Evolutionary conservation across 768 basidiomycete genomes (phyloP), one percentile per base, ranked within the genome.

Genomic region (Nevesoporus exiguus): DNA sequence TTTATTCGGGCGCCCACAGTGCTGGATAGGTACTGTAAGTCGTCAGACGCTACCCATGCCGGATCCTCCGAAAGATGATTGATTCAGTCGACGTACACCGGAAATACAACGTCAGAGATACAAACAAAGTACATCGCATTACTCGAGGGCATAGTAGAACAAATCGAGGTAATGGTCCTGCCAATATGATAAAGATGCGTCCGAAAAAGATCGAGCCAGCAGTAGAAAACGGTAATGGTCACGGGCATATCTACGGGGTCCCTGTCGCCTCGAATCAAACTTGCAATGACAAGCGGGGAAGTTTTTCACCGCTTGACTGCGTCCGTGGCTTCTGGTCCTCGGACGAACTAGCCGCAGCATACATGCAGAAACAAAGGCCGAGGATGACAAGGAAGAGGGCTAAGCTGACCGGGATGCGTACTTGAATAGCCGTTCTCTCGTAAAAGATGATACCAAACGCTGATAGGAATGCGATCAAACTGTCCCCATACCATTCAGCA

Each of bases 401-500:
- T 31, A 67, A 5, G 14, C 61, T 63, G 14, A 68, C 58, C 6
- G 69, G 57, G 9, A 69, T 39, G 22, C 67, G 72, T 17, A 71
- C 66, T n/a, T 52, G 21, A 7, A 52, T 41, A 2, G 45, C 62
- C 27, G 69, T 70, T 2, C 34, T 24, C 5, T 54, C 5, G 53
- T 77, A 73, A 57, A 69, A 73, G 33, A 62, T 48, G 39, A 70
- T 44, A 6, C 50, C 54, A 45, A 78, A 66, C 0, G 73, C 66
- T 0, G 39, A 22, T 3, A 74, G 36, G 60, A 78, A 77, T 4
- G 67, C 60, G 2, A 71, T 51, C 55, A 75, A 61, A 17, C 76
- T 78, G 33, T 19, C 34, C 7, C 47, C 17, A 17, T 11, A 1
- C 5, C 0, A 17, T 22, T 66, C 19, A 64, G 49, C 44, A 2